Base-by-base conservation (phyloP, 1,284 basidiomycete genomes). In the Cutaneotrichosporon sp. region DNA sequence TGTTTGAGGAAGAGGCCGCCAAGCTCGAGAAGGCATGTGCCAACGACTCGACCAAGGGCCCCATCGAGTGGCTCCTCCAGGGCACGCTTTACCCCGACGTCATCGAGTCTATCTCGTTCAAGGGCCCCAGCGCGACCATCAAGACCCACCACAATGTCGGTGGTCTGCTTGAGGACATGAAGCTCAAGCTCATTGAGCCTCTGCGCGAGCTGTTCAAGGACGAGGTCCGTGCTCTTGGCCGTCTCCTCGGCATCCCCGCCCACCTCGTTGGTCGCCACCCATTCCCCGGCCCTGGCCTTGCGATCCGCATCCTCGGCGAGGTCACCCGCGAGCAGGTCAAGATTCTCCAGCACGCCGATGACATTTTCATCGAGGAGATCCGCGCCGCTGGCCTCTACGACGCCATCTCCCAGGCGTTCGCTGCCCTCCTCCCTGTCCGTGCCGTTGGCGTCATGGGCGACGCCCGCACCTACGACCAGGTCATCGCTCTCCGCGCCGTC, bases 61-160 rank as follows among this genome's bases (percentile, higher is more conserved):
- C 87, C 70, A 91, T 98, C 49, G 96, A 98, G 74, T 98, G 90
- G 89, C 76, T 99, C 49, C 77, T 98, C 23, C 94, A 97, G 75
- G 96, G 96, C n/a, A 99, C 96, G 0, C 82, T 99, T 10, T 99
- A 98, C 77, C 96, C 96, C 2, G 96, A 99, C 71, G 96, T 99
- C 43, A 99, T 98, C 71, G 96, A 99, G 79, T 91, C 87, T 67
- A 97, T 99, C 79, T 92, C 88, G 76, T 99, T 99, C 84, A 98
- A 98, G 77, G 96, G 96, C 4, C 96, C 96, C 2, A 91, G 88
- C 63, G 96, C 96, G 42, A 98, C 94, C 15, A 98, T 99, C 80
- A 98, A 99, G 81, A 97, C 96, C 9, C 96, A 99, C 73, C 96
- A 98, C 76, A 99, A 99, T 67, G 96, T 98, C 59, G 96, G 96